A percentile compares a stretch with the other conserved stretches of the same genome.
Conservation (phyloP, 1,139 yeast genomes). For the Kurtzmaniella natalensis region DNA sequence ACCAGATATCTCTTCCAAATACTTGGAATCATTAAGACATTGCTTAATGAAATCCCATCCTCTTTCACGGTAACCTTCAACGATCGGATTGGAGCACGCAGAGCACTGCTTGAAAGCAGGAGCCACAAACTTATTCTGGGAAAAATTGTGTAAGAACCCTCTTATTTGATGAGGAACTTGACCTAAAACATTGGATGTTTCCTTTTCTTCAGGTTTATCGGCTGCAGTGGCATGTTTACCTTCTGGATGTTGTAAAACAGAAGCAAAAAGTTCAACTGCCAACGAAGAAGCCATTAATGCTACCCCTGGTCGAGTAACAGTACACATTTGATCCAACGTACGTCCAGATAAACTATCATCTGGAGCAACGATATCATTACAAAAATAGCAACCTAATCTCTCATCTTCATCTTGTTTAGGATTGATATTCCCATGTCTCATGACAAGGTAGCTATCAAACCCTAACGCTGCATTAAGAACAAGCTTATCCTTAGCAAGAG, state of each 20-base stretch:
- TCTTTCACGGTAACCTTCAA: slow-evolving; percentile 40
- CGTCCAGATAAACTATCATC: slow-evolving; percentile 78
- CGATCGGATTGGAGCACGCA: slow-evolving; percentile 68
- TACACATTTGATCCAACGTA: slow-evolving; percentile 95
- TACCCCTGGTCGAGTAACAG: slow-evolving; percentile 95
- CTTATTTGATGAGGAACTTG: slow-evolving; percentile 84
- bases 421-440: slow-evolving; percentile 72
- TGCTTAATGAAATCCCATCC: slow-evolving; percentile 80
- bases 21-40: slow-evolving; percentile 62
- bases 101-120: slow-evolving; percentile 77
- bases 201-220: too few species aligned
- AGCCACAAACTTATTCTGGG: slow-evolving; percentile 59
- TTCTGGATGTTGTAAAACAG: slow-evolving; percentile 65
- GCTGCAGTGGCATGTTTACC: slow-evolving; percentile 44
- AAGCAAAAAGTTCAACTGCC: slow-evolving; percentile 80
- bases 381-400: slow-evolving; percentile 86
- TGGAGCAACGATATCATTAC: slow-evolving; percentile 95
- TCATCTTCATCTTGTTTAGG: slow-evolving; percentile 17
- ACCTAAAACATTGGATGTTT: slow-evolving; percentile 48
- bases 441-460: slow-evolving; percentile 85
- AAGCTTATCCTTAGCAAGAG: slow-evolving; percentile 58
- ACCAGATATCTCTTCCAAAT: slow-evolving; percentile 76
- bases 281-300: slow-evolving; percentile 83
- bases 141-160: slow-evolving; percentile 70
- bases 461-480: slow-evolving; percentile 94